Evolutionary conservation across 331 rosid species (phyloP).

Genomic region (Acacia concinna): DNA sequence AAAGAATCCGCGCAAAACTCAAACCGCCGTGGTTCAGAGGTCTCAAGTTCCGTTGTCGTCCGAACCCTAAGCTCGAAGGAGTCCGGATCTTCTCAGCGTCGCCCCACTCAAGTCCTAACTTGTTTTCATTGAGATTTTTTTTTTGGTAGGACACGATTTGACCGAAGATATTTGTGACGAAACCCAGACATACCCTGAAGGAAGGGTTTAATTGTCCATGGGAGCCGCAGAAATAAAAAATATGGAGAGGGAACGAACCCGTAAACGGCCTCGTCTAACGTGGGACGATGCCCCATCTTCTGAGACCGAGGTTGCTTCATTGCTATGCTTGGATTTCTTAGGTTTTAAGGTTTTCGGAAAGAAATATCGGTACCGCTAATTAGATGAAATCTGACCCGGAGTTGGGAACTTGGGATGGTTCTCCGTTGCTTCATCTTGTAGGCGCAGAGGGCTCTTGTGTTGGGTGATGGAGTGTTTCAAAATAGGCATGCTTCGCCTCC

Average conservation of each 20-base stretch:
- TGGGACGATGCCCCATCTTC: conserved; percentile 78
- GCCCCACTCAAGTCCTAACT: neutral
- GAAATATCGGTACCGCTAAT: neutral
- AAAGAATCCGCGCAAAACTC: neutral
- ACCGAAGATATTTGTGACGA: conserved; percentile 13
- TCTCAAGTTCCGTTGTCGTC: neutral
- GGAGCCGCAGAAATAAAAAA: conserved; percentile 40
- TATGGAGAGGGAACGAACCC: conserved; percentile 65
- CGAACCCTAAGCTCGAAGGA: neutral
- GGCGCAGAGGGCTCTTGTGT: conserved; percentile 53
- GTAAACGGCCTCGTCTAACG: conserved; percentile 78
- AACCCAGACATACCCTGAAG: neutral
- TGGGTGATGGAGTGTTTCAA: conserved; percentile 43
- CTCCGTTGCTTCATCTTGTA: conserved; percentile 34
- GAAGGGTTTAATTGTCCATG: conserved; percentile 30
- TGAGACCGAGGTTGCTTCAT: conserved; percentile 54
- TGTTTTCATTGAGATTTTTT: conserved; percentile 14
- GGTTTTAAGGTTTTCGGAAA: conserved; percentile 32
- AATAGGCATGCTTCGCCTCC: conserved; percentile 75
- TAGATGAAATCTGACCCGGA: conserved; percentile 11
- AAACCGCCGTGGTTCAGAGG: neutral
- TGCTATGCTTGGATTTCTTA: conserved; percentile 28
- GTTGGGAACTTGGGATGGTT: conserved; percentile 9
- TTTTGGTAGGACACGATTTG: neutral
- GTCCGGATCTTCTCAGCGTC: neutral